A percentile compares a stretch with the other conserved stretches of the same genome.
phyloP scores from a whole-genome alignment of 1,284 basidiomycete genomes.

The Cryptococcus neoformans region DNA sequence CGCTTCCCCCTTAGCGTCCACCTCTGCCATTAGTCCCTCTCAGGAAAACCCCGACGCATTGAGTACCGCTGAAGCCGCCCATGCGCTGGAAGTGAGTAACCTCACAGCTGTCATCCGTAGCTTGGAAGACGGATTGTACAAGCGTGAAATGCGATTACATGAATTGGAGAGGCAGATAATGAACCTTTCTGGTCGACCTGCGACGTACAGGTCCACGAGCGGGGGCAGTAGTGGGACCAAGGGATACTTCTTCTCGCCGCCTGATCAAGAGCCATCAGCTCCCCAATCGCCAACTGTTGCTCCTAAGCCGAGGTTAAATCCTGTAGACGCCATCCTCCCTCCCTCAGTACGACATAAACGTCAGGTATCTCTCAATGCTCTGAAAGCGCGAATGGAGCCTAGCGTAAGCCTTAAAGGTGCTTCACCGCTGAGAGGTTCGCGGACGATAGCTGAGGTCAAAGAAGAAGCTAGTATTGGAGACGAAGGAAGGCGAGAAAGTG shows the following conservation, averaged over 20 bases:
- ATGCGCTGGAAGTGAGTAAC: conserved; percentile 71
- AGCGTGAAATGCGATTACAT: conserved; percentile 66
- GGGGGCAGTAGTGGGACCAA: neutral
- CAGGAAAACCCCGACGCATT: conserved; percentile 3
- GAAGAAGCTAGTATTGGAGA: neutral
- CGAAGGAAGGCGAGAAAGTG: conserved; percentile 1
- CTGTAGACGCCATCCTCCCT: conserved; percentile 63
- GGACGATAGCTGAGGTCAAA: neutral
- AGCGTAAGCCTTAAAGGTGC: neutral
- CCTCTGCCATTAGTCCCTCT: neutral
- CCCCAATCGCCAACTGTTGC: neutral
- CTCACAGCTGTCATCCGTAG: conserved; percentile 71
- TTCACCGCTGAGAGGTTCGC: conserved; percentile 7
- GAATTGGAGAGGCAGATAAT: conserved; percentile 62
- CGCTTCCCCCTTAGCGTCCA: neutral
- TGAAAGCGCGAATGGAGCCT: conserved; percentile 79
- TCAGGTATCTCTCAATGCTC: conserved; percentile 76
- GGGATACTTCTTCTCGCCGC: conserved; percentile 16
- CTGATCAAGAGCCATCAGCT: conserved; percentile 1
- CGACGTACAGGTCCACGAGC: neutral
- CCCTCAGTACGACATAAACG: conserved; percentile 77
- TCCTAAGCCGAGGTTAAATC: neutral
- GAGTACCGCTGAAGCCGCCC: conserved; percentile 56
- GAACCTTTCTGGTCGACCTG: neutral
- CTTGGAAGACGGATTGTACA: conserved; percentile 68